Conservation (phyloP, 495 filamentous ascomycete genomes). For the Lophiotrema nucula region DNA sequence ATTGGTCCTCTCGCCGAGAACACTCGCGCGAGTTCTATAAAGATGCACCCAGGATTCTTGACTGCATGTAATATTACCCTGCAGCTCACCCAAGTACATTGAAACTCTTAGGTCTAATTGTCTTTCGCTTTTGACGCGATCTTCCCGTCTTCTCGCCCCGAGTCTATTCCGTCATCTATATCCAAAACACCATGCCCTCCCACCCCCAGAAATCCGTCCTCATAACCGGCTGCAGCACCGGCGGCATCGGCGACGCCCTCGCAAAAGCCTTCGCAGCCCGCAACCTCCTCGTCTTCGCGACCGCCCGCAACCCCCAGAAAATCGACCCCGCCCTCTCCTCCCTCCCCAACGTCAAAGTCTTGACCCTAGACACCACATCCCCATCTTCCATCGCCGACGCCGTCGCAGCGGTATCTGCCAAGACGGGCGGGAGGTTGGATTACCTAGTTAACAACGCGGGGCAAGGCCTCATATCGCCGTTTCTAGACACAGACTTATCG, state of each 20-base stretch:
- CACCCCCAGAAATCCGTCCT: conserved; percentile 41
- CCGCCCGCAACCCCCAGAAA: conserved; percentile 42
- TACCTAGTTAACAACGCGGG: conserved; percentile 70
- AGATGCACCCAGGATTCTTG: too few species aligned
- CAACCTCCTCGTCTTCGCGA: conserved; percentile 47
- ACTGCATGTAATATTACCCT: too few species aligned
- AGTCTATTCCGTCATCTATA: too few species aligned
- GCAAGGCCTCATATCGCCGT: conserved; percentile 51
- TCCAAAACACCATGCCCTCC: too few species aligned
- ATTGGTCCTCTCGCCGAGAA: too few species aligned
- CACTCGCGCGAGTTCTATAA: too few species aligned
- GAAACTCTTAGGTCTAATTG: too few species aligned
- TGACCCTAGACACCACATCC: conserved; percentile 48
- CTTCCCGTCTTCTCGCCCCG: too few species aligned
- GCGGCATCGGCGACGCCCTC: conserved; percentile 48
- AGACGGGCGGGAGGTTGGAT: conserved; percentile 60
- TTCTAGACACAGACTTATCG: conserved; percentile 52
- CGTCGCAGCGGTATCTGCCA: conserved; percentile 46
- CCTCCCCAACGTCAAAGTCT: conserved; percentile 9
- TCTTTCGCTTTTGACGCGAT: too few species aligned
- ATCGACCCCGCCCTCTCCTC: conserved; percentile 15
- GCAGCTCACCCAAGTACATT: too few species aligned
- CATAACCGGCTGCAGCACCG: conserved; percentile 51
- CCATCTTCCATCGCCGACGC: conserved; percentile 50
- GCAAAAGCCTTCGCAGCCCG: conserved; percentile 44